phyloP scores from a whole-genome alignment of 345 rosid genomes.

The Euphorbia tirucalli region DNA sequence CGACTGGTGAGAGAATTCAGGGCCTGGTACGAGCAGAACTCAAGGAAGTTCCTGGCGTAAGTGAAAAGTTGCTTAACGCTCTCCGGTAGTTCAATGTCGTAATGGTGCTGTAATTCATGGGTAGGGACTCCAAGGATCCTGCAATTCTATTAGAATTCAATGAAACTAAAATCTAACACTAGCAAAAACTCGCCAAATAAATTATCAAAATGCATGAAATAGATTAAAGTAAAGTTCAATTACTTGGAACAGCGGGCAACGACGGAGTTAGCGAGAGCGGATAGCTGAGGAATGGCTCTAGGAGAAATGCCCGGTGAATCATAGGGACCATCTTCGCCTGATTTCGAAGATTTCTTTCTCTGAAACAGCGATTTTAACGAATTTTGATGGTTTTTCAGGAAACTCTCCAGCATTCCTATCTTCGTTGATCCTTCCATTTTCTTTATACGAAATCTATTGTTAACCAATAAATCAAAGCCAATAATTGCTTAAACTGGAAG shows the following conservation, averaged over 20 bases:
- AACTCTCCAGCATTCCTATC: constrained; percentile 47
- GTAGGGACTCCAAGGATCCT: constrained; percentile 69
- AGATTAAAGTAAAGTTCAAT: background rate
- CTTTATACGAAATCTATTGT: background rate
- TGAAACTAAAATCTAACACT: background rate
- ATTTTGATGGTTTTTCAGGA: constrained; percentile 53
- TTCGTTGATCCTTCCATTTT: constrained; percentile 24
- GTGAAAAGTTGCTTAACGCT: constrained; percentile 63
- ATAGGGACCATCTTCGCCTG: constrained; percentile 26
- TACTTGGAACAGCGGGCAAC: constrained; percentile 86
- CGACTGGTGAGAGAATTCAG: constrained; percentile 38
- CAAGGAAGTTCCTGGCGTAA: constrained; percentile 69
- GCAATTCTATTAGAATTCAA: constrained; percentile 9
- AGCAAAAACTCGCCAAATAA: background rate
- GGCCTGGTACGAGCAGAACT: constrained; percentile 80
- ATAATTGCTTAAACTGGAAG: background rate
- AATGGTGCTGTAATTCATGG: constrained; percentile 64
- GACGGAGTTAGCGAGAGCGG: constrained; percentile 79
- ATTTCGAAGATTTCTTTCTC: constrained; percentile 37
- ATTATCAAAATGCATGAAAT: background rate
- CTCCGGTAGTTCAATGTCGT: constrained; percentile 73
- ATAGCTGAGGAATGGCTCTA: constrained; percentile 71
- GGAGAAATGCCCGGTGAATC: constrained; percentile 39
- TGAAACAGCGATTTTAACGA: constrained; percentile 68
- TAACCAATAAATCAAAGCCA: background rate